A percentile compares a stretch with the other conserved stretches of the same genome.
Evolutionary conservation across 2,329 filamentous ascomycete genomes (phyloP).

Genomic region (Acrodontium crateriforme): DNA sequence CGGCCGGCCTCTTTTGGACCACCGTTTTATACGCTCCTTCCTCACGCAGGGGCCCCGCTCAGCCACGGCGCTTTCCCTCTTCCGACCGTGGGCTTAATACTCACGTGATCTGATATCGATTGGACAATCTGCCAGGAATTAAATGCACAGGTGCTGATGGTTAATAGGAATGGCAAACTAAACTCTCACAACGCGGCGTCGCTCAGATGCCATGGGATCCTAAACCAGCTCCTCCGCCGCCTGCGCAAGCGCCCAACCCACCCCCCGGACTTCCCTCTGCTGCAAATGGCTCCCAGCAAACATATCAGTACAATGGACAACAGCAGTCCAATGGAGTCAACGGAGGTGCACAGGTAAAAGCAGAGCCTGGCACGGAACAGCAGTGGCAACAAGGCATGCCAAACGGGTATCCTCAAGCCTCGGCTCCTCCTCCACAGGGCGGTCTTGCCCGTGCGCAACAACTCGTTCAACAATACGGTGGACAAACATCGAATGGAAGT

Average conservation of each 20-base stretch:
- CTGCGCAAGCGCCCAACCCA: constrained; percentile 20
- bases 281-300: constrained; percentile 10
- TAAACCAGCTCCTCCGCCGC: constrained; percentile 39
- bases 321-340: constrained; percentile 22
- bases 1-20: constrained; percentile 30
- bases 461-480: constrained; percentile 44
- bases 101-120: neutral
- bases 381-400: constrained; percentile 18
- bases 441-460: constrained; percentile 37
- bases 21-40: constrained; percentile 29
- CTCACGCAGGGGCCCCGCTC: constrained; percentile 8
- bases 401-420: constrained; percentile 13
- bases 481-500: constrained; percentile 49
- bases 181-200: constrained; percentile 70
- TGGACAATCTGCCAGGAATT: too few relatives aligned
- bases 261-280: constrained; percentile 7
- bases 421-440: constrained; percentile 24
- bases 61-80: constrained; percentile 21
- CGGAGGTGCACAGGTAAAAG: constrained; percentile 37
- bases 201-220: constrained; percentile 95
- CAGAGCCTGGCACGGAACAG: constrained; percentile 31
- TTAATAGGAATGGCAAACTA: constrained; percentile 78
- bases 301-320: constrained; percentile 9
- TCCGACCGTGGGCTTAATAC: constrained; percentile 8
- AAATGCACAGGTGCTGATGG: constrained; percentile 2